phyloP scores from a whole-genome alignment of 1,284 basidiomycete species.

The Apiotrichum siamense region DNA sequence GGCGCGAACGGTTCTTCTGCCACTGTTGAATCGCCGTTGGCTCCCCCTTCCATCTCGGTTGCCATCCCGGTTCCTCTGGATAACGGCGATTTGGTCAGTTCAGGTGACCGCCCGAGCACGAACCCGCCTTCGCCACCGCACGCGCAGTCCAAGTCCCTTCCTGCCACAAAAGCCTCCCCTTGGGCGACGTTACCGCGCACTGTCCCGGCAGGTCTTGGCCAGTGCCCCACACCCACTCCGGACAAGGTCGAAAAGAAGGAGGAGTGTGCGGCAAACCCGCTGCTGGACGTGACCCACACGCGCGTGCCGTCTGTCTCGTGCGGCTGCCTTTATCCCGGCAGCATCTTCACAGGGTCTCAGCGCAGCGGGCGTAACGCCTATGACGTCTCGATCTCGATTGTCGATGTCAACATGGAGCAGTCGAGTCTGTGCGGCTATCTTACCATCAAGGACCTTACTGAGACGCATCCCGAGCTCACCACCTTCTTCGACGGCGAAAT shows the following conservation, averaged over 20 bases:
- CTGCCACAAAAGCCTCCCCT: conserved; percentile 23
- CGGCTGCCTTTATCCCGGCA: conserved; percentile 74
- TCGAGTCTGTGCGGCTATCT: conserved; percentile 82
- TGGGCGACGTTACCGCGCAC: conserved; percentile 22
- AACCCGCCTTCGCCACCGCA: not conserved
- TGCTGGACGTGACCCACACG: conserved; percentile 65
- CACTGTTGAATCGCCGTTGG: too few species aligned
- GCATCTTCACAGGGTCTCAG: conserved; percentile 70
- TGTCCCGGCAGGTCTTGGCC: not conserved
- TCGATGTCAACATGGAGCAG: conserved; percentile 72
- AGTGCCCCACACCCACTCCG: not conserved
- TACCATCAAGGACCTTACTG: conserved; percentile 77
- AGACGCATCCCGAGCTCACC: conserved; percentile 82
- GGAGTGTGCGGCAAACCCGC: conserved; percentile 52
- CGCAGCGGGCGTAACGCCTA: conserved; percentile 77
- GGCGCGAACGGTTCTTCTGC: too few species aligned
- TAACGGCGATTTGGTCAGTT: not conserved
- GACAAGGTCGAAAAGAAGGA: conserved; percentile 4
- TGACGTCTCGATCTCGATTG: conserved; percentile 73
- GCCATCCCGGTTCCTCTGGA: not conserved
- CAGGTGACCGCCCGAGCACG: not conserved
- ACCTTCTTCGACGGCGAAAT: conserved; percentile 94
- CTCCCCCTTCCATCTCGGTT: not conserved
- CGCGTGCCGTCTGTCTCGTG: conserved; percentile 66
- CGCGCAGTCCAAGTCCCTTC: conserved; percentile 26